Evolutionary conservation across 805 yeast species (phyloP).

Genomic region (Kodamaea kakaduensis): DNA sequence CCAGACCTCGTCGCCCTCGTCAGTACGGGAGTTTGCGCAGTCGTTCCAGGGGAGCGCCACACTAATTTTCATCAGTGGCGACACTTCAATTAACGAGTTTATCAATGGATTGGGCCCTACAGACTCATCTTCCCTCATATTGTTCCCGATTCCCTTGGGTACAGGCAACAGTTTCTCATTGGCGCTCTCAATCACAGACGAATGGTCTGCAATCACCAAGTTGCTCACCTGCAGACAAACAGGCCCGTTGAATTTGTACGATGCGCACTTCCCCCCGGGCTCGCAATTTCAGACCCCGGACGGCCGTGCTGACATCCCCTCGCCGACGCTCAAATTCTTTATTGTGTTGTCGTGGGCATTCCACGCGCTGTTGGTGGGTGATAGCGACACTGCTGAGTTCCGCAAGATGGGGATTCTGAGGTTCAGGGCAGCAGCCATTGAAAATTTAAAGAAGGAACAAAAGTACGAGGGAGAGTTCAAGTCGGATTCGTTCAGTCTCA

Average conservation of each 20-base stretch:
- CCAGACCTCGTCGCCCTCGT: conserved; percentile 37
- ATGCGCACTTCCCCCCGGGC: conserved; percentile 39
- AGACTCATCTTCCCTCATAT: conserved; percentile 9
- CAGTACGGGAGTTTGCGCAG: conserved; percentile 40
- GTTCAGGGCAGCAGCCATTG: conserved; percentile 64
- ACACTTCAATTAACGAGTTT: conserved; percentile 78
- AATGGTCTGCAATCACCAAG: conserved; percentile 28
- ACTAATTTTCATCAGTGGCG: conserved; percentile 73
- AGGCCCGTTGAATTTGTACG: conserved; percentile 42
- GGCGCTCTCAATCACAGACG: conserved; percentile 44
- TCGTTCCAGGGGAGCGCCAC: conserved; percentile 30
- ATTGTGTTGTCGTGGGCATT: conserved; percentile 83
- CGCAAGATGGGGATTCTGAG: conserved; percentile 61
- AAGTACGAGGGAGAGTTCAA: conserved; percentile 42
- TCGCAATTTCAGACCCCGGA: conserved; percentile 21
- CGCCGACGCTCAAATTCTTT: conserved; percentile 32
- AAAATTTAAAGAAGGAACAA: conserved; percentile 49
- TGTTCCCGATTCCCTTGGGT: conserved; percentile 64
- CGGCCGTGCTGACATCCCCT: conserved; percentile 13
- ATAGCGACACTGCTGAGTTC: conserved; percentile 66
- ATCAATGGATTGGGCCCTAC: conserved; percentile 46
- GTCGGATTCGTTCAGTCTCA: conserved; percentile 12
- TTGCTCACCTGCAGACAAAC: conserved; percentile 25
- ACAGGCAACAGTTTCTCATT: conserved; percentile 81
- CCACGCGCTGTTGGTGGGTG: conserved; percentile 82